phyloP scores from a whole-genome alignment of 805 yeast species.

The Torulaspora gathmanii region DNA sequence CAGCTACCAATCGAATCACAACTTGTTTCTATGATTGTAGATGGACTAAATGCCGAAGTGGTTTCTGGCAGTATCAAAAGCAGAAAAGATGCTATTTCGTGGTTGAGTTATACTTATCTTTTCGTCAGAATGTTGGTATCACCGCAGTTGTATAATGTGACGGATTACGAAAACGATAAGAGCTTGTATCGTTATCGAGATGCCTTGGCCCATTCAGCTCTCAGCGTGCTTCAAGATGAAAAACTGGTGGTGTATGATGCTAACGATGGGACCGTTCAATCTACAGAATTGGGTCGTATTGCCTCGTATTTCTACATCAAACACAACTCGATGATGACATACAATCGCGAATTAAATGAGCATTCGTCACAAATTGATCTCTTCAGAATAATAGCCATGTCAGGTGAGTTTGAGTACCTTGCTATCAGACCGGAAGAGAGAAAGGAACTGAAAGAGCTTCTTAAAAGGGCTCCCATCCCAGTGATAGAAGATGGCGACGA shows the following conservation, averaged over 20 bases:
- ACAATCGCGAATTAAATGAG: slow-evolving; percentile 58
- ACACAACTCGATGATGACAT: slow-evolving; percentile 65
- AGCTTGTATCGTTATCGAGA: slow-evolving; percentile 49
- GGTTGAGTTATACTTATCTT: slow-evolving; percentile 78
- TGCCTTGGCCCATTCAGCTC: slow-evolving; percentile 74
- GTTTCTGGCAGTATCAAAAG: slow-evolving; percentile 62
- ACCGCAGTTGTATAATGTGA: slow-evolving; percentile 72
- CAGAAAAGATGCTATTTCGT: slow-evolving; percentile 63
- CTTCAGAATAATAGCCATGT: slow-evolving; percentile 67
- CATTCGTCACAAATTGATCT: slow-evolving; percentile 67
- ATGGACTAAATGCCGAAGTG: slow-evolving; percentile 80
- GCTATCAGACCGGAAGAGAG: slow-evolving; percentile 86
- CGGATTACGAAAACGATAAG: slow-evolving; percentile 54
- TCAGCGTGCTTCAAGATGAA: slow-evolving; percentile 50
- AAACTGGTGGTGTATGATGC: slow-evolving; percentile 59
- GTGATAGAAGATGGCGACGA: slow-evolving; percentile 67
- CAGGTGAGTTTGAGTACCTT: slow-evolving; percentile 80
- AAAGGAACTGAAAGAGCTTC: slow-evolving; percentile 60
- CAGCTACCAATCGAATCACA: slow-evolving; percentile 92
- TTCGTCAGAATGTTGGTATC: slow-evolving; percentile 71
- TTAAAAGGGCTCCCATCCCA: slow-evolving; percentile 81
- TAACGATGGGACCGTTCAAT: slow-evolving; percentile 42
- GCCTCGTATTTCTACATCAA: slow-evolving; percentile 84
- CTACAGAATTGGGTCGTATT: slow-evolving; percentile 74
- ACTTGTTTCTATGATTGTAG: slow-evolving; percentile 63